Conservation (phyloP, 495 filamentous ascomycete genomes). For the Hypoxylon fuscum region DNA sequence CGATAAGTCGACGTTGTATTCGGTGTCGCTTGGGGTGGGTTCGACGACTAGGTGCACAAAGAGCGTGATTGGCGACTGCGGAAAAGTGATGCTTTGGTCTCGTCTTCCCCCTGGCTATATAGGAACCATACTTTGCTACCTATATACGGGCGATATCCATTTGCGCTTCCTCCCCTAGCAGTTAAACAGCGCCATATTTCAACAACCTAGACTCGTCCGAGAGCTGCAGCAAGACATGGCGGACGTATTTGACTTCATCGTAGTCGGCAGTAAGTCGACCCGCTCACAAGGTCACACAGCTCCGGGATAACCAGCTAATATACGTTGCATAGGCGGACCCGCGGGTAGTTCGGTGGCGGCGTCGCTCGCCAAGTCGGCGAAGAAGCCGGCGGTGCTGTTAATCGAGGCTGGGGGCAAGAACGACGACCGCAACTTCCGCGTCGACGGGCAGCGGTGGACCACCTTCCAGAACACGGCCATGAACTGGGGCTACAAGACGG, state of each 20-base stretch:
- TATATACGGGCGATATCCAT: too few relatives aligned
- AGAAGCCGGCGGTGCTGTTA: conserved; percentile 61
- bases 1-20: too few relatives aligned
- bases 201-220: not conserved
- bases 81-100: too few relatives aligned
- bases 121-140: too few relatives aligned
- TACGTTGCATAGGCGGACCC: conserved; percentile 59
- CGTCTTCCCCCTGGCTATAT: too few relatives aligned
- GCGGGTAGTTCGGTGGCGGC: conserved; percentile 62
- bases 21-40: too few relatives aligned
- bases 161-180: too few relatives aligned
- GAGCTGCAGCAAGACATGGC: conserved; percentile 14
- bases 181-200: too few relatives aligned
- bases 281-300: not conserved
- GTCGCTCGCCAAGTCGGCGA: conserved; percentile 53
- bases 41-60: too few relatives aligned
- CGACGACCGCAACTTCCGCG: conserved; percentile 54
- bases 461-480: conserved; percentile 58
- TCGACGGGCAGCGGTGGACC: conserved; percentile 62
- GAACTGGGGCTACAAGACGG: conserved; percentile 71
- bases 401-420: conserved; percentile 66
- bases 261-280: conserved; percentile 60
- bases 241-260: conserved; percentile 61
- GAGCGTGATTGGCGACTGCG: too few relatives aligned
- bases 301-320: conserved; percentile 2